Conservation (phyloP, 192 early-diverging fungal genomes). For the Neocallimastix lanati region DNA sequence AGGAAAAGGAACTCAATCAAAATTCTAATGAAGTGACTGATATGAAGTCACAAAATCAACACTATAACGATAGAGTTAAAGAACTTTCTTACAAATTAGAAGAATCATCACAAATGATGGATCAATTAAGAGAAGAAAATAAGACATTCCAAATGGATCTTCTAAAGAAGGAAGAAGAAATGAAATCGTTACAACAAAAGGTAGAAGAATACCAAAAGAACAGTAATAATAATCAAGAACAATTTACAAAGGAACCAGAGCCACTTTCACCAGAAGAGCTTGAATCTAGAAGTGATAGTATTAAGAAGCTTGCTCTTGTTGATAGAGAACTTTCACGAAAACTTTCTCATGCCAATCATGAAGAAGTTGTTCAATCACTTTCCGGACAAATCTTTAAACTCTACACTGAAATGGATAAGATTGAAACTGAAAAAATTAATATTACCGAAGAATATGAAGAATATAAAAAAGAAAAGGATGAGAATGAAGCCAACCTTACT, state of each 20-base stretch:
- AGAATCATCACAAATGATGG: background rate
- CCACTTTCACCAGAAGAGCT: background rate
- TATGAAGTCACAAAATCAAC: background rate
- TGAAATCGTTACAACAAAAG: background rate
- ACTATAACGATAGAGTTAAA: background rate
- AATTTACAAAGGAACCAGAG: background rate
- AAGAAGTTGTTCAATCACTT: background rate
- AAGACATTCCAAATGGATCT: background rate
- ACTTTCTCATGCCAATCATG: background rate
- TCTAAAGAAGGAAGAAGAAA: background rate
- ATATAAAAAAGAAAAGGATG: background rate
- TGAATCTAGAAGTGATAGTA: background rate
- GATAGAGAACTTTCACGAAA: background rate
- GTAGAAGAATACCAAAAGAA: background rate
- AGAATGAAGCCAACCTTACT: background rate
- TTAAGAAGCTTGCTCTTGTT: background rate
- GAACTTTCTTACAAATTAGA: background rate
- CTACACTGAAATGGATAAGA: background rate
- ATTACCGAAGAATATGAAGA: background rate
- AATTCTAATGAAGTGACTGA: background rate
- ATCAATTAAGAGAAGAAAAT: background rate
- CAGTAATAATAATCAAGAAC: background rate
- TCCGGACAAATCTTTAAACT: background rate
- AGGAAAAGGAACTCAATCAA: background rate
- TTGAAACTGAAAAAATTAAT: background rate